Percentiles rank a stretch among this genome's conserved stretches.
These are phyloP conservation scores for Tricholoma flavovirens DNA, from an alignment of 768 basidiomycete species.

Conservation along the genomic window DNA sequence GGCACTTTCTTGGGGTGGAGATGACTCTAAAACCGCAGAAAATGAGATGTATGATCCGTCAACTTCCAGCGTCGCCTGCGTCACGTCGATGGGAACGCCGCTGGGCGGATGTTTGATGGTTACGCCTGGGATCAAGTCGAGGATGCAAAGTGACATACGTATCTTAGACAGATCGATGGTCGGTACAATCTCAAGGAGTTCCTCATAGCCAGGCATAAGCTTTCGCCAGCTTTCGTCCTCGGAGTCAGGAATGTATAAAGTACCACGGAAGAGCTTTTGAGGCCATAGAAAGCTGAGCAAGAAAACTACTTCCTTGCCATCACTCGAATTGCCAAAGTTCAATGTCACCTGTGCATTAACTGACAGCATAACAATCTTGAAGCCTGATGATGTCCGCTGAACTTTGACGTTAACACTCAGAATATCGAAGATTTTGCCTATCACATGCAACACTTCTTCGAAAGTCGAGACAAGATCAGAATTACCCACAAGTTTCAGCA, in stretches of 20 bases:
- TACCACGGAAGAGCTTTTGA: not conserved
- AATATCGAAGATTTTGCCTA: not conserved
- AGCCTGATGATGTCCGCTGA: not conserved
- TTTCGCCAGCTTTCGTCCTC: not conserved
- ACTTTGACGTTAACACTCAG: not conserved
- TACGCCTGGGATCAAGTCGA: not conserved
- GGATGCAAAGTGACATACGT: not conserved
- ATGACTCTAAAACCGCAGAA: not conserved
- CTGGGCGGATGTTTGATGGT: not conserved
- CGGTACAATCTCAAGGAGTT: not conserved
- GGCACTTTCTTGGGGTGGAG: not conserved
- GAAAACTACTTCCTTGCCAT: not conserved
- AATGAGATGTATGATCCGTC: not conserved
- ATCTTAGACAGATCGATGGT: not conserved
- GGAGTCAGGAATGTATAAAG: not conserved
- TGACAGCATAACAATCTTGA: not conserved
- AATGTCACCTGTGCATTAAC: not conserved
- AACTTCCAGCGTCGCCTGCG: not conserved
- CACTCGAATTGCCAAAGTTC: not conserved
- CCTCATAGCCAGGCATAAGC: not conserved
- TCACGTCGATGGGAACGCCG: not conserved
- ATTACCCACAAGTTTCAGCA: not conserved
- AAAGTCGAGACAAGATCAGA: not conserved
- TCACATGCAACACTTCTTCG: not conserved
- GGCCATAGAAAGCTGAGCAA: not conserved